These are phyloP conservation scores for Megacollybia platyphylla DNA, from an alignment of 1,284 basidiomycete genomes.

Conservation along the genomic window DNA sequence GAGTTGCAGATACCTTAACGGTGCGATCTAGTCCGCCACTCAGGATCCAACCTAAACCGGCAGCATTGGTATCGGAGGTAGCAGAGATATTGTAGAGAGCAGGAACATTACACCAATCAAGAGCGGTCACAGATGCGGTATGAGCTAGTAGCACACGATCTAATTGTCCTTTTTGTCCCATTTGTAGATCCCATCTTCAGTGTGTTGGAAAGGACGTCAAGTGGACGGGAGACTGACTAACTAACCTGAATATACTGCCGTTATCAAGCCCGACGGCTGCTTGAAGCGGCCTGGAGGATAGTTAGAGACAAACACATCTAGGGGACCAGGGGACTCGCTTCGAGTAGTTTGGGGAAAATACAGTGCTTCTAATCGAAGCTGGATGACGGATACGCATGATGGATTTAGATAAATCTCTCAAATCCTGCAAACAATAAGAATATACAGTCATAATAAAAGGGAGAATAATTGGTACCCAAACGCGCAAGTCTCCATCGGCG, in stretches of 20 bases:
- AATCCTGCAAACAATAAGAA: constrained; percentile 37
- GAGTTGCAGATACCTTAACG: constrained; percentile 47
- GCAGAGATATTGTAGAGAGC: constrained; percentile 4
- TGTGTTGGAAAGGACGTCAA: constrained; percentile 1
- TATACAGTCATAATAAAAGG: not conserved
- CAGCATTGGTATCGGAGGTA: constrained; percentile 13
- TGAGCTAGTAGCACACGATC: constrained; percentile 75
- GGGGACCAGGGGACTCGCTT: constrained; percentile 13
- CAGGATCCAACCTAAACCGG: constrained; percentile 63
- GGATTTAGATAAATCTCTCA: constrained; percentile 58
- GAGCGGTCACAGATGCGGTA: constrained; percentile 58
- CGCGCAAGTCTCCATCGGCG: constrained; percentile 69
- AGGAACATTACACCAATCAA: constrained; percentile 55
- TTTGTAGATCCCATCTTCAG: constrained; percentile 66
- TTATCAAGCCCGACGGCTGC: constrained; percentile 74
- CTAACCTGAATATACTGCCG: constrained; percentile 48
- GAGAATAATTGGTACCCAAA: constrained; percentile 48
- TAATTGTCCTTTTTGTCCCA: constrained; percentile 56
- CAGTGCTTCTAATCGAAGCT: constrained; percentile 56
- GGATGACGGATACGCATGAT: constrained; percentile 67
- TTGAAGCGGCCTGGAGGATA: constrained; percentile 32
- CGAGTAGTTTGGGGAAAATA: constrained; percentile 55
- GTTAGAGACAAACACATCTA: no score
- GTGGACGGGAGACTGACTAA: not conserved
- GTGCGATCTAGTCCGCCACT: constrained; percentile 73